phyloP scores from a whole-genome alignment of 768 basidiomycete species.

The Leccinum subtestaceum region DNA sequence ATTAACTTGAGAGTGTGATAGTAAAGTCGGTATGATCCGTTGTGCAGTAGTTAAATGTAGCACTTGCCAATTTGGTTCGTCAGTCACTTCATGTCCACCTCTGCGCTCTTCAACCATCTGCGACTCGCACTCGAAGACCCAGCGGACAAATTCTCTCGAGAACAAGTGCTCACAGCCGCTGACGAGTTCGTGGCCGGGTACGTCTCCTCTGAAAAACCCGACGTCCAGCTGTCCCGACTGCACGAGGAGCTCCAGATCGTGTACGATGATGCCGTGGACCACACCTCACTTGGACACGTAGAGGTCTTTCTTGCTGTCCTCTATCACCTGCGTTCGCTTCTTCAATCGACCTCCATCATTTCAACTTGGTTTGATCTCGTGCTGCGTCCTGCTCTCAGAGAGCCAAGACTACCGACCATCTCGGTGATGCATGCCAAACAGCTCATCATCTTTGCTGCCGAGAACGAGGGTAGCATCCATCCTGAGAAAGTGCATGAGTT shows the following conservation, averaged over 20 bases:
- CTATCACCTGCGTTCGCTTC: slow-evolving; percentile 56
- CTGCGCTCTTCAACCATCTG: slow-evolving; percentile 47
- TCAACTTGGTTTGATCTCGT: slow-evolving; percentile 81
- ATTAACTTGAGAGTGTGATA: background rate
- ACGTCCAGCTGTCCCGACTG: slow-evolving; percentile 44
- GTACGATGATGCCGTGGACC: slow-evolving; percentile 62
- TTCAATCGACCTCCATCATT: slow-evolving; percentile 65
- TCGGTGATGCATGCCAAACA: slow-evolving; percentile 69
- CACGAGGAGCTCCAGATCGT: slow-evolving; percentile 68
- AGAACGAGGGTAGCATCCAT: slow-evolving; percentile 41
- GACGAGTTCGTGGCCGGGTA: slow-evolving; percentile 57
- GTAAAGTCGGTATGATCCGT: background rate
- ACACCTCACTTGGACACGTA: slow-evolving; percentile 56
- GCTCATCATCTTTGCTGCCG: slow-evolving; percentile 61
- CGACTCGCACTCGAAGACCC: slow-evolving; percentile 55
- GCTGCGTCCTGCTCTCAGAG: slow-evolving; percentile 72
- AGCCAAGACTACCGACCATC: slow-evolving; percentile 59
- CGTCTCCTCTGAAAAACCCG: slow-evolving; percentile 45
- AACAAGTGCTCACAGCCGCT: slow-evolving; percentile 46
- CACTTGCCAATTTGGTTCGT: slow-evolving; percentile 10
- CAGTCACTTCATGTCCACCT: slow-evolving; percentile 33
- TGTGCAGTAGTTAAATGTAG: background rate
- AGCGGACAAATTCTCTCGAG: slow-evolving; percentile 48
- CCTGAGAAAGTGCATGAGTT: slow-evolving; percentile 61
- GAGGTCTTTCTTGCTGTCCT: slow-evolving; percentile 69